Base-by-base conservation (phyloP, 2,329 filamentous ascomycete genomes). In the Ophiocordyceps australis region DNA sequence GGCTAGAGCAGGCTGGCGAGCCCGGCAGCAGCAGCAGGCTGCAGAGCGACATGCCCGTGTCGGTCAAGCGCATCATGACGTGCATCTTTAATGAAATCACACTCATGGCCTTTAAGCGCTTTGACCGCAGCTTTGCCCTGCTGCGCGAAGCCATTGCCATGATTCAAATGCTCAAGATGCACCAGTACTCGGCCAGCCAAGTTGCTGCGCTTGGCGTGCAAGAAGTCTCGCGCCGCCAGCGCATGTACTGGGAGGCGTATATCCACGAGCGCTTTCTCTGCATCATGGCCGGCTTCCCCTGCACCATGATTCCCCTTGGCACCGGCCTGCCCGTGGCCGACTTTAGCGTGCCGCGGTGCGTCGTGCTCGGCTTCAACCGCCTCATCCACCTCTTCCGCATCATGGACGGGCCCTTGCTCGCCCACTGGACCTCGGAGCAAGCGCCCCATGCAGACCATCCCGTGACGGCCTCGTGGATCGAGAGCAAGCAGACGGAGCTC, bases 61-160 rank as follows among this genome's bases (percentile, higher is more conserved):
- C 51, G 0, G 47, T 60, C 14, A 49, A 54, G 27, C 47, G 54
- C 25, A 52, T 59, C 14, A 57, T 63, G 50, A 57, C 55, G 15
- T 55, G 50, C 15, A 43, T 64, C 25, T 65, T 61, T 33, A 51
- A 63, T 21, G 55, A 65, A 33, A 62, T 62, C 29, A 57, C 52
- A 37, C 46, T 60, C 26, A 57, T 63, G 50, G 52, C 50, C 5
- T 47, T 62, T 14, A 50, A 54, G 23, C 50, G 54, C 16, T 49
- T 48, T 29, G 57, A 64, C 27, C 49, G 56, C 19, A 55, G 56
- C 5, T 59, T 62, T 23, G 44, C 52, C 36, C 53, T 59, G 27
- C 51, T 66, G 23, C 50, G 59, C 5, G 59, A 65, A 33, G 54
- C 52, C 9, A 54, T 58, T 29, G 45, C 47, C 27, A 44, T 56